Conservation (phyloP, 2,329 filamentous ascomycete genomes). For the Fusarium burgessii region DNA sequence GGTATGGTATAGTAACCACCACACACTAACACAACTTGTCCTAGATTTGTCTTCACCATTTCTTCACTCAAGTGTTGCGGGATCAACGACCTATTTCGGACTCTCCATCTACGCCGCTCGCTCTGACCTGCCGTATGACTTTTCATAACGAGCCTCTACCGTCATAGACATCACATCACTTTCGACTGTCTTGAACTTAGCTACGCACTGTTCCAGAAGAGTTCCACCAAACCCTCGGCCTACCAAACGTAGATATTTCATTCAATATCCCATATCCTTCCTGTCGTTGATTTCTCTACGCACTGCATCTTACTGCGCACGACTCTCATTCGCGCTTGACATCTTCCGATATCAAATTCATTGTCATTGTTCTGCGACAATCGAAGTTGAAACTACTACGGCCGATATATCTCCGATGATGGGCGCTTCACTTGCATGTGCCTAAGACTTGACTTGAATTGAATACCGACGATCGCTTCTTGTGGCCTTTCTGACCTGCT, state of each 20-base stretch:
- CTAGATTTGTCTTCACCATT: constrained; percentile 18
- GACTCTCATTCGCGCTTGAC: constrained; percentile 12
- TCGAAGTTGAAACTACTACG: constrained; percentile 26
- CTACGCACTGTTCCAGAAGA: constrained; percentile 21
- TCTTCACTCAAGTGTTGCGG: constrained; percentile 14
- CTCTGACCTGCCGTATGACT: constrained; percentile 12
- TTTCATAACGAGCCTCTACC: constrained; percentile 28
- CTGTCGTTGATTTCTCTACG: background rate
- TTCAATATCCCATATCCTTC: constrained; percentile 24
- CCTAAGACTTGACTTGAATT: constrained; percentile 43
- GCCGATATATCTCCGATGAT: constrained; percentile 48
- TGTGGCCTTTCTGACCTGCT: constrained; percentile 34
- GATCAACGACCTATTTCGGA: constrained; percentile 12
- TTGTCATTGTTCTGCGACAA: constrained; percentile 4
- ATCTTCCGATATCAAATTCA: constrained; percentile 3
- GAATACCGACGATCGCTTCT: constrained; percentile 45
- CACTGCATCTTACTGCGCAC: constrained; percentile 19
- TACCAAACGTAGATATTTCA: constrained; percentile 34
- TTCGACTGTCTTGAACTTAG: constrained; percentile 10
- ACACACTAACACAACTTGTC: constrained; percentile 21
- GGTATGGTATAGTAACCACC: constrained; percentile 26
- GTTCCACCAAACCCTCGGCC: constrained; percentile 30
- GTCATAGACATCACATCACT: constrained; percentile 23
- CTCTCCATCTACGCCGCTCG: constrained; percentile 10
- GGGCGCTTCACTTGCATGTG: constrained; percentile 48